Evolutionary conservation across 2,329 filamentous ascomycete genomes (phyloP).

Genomic region (Colletotrichum simmondsii): DNA sequence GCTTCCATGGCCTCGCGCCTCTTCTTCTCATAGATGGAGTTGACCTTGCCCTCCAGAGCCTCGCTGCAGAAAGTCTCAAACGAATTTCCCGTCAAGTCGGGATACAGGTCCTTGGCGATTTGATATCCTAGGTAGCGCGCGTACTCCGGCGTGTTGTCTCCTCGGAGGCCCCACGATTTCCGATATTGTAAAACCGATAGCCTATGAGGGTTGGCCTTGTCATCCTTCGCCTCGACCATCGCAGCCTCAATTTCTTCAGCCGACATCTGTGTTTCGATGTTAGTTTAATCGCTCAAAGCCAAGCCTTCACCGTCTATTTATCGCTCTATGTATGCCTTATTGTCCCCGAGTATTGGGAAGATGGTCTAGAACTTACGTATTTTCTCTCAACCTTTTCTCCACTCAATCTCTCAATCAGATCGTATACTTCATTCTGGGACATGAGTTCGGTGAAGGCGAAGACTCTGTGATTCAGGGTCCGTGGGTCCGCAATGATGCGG

Average conservation of each 20-base stretch:
- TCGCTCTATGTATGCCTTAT: neutral
- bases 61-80: slow-evolving; percentile 20
- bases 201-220: neutral
- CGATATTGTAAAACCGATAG: slow-evolving; percentile 49
- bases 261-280: neutral
- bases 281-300: too few relatives aligned
- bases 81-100: slow-evolving; percentile 49
- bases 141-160: slow-evolving; percentile 63
- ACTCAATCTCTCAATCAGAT: slow-evolving; percentile 56
- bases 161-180: slow-evolving; percentile 57
- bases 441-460: slow-evolving; percentile 58
- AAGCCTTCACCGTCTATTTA: neutral
- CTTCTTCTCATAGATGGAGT: slow-evolving; percentile 12
- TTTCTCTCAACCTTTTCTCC: slow-evolving; percentile 56
- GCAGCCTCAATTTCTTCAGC: slow-evolving; percentile 15
- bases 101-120: slow-evolving; percentile 62
- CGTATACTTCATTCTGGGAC: slow-evolving; percentile 57
- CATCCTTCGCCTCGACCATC: neutral
- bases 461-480: slow-evolving; percentile 64
- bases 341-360: neutral
- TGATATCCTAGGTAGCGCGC: slow-evolving; percentile 67
- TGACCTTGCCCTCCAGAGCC: neutral
- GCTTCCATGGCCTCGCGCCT: slow-evolving; percentile 4
- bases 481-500: slow-evolving; percentile 59
- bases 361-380: neutral